Evolutionary conservation across 257 asterid genomes (phyloP).

Genomic region (Nicotiana tabacum): DNA sequence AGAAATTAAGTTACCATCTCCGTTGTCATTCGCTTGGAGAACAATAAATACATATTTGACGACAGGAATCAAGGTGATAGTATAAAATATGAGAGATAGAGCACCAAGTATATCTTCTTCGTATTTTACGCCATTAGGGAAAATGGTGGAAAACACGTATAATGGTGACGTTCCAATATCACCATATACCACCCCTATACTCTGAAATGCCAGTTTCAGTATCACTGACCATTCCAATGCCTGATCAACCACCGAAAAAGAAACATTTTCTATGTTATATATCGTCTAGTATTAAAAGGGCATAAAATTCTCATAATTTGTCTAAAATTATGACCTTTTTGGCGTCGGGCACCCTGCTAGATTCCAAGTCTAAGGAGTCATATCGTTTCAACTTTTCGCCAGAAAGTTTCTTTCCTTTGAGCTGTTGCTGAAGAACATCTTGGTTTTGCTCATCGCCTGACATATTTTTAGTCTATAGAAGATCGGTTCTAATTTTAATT

Average conservation of each 20-base stretch:
- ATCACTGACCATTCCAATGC: conserved; percentile 2
- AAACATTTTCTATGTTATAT: background rate
- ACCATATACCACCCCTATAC: conserved; percentile 38
- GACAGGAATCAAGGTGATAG: conserved; percentile 29
- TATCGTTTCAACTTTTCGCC: background rate
- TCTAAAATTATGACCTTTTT: background rate
- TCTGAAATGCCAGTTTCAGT: conserved; percentile 30
- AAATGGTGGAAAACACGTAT: background rate
- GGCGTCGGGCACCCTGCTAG: background rate
- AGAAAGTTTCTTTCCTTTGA: background rate
- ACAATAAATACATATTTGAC: conserved; percentile 33
- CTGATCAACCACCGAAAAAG: background rate
- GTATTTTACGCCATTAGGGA: conserved; percentile 1
- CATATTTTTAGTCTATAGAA: background rate
- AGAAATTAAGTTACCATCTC: conserved; percentile 25
- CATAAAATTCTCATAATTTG: background rate
- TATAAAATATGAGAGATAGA: conserved; percentile 27
- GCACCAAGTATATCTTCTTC: conserved; percentile 30
- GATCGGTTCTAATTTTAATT: background rate
- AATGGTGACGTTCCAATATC: conserved; percentile 31
- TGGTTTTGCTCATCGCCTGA: background rate
- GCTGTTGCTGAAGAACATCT: background rate
- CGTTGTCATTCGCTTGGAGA: conserved; percentile 31
- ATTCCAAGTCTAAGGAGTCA: background rate
- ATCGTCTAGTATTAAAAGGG: too few relatives aligned